These are phyloP conservation scores for Lasiodiplodia gonubiensis DNA, from an alignment of 2,329 filamentous ascomycete genomes.

Conservation along the genomic window DNA sequence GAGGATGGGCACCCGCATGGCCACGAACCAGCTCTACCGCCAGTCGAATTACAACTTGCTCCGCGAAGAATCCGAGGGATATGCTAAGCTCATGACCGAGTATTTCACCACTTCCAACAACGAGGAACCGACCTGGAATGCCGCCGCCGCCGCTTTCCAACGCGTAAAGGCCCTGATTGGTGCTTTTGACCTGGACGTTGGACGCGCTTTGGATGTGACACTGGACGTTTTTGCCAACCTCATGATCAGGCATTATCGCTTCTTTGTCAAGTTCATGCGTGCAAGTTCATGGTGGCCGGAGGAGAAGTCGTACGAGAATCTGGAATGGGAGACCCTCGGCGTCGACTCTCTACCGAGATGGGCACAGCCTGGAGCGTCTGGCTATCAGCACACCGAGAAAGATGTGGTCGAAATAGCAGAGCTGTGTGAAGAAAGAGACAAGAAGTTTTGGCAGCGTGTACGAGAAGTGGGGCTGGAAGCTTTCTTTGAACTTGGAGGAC, in stretches of 20 bases:
- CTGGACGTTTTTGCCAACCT: constrained; percentile 94
- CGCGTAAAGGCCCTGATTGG: constrained; percentile 93
- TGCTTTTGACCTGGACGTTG: constrained; percentile 95
- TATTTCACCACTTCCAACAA: constrained; percentile 86
- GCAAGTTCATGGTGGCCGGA: constrained; percentile 97
- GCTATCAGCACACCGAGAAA: constrained; percentile 69
- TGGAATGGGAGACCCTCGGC: constrained; percentile 56
- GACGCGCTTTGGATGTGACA: constrained; percentile 90
- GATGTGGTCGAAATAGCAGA: constrained; percentile 66
- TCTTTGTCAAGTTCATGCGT: constrained; percentile 91
- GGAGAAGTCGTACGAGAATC: constrained; percentile 60
- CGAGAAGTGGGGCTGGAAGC: constrained; percentile 77
- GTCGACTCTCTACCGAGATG: constrained; percentile 78
- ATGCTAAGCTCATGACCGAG: constrained; percentile 94
- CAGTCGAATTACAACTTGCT: constrained; percentile 97
- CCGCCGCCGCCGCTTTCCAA: constrained; percentile 86
- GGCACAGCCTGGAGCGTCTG: constrained; percentile 75
- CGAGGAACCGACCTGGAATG: constrained; percentile 73
- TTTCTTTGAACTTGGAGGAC: constrained; percentile 86
- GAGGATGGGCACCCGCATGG: constrained; percentile 82
- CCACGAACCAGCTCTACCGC: constrained; percentile 90
- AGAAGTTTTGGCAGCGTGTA: constrained; percentile 81
- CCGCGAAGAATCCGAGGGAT: constrained; percentile 94
- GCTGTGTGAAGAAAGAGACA: constrained; percentile 70
- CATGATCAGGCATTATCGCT: constrained; percentile 88